phyloP scores from a whole-genome alignment of 1,284 basidiomycete species.

The Papiliotrema laurentii region DNA sequence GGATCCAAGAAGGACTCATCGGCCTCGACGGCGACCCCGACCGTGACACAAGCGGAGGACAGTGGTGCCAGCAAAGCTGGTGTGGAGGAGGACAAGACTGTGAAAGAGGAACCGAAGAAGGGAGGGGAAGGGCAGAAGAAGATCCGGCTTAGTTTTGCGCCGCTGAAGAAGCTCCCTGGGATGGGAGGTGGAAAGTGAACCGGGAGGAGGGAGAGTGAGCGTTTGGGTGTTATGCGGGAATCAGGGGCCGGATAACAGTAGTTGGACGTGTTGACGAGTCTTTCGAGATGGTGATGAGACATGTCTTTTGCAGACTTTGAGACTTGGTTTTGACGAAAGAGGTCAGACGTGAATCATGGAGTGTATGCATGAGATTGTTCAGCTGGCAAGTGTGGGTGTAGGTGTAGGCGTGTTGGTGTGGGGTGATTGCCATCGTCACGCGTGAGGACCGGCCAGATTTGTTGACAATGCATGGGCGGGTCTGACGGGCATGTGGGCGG shows the following conservation, averaged over 20 bases:
- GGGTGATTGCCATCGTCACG: not conserved
- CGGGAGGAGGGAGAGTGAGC: not conserved
- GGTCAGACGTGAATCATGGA: too few species aligned
- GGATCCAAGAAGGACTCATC: not conserved
- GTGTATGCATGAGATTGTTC: not conserved
- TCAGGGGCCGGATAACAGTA: not conserved
- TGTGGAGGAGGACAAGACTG: conserved; percentile 1
- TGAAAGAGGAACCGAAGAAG: not conserved
- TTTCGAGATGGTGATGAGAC: too few species aligned
- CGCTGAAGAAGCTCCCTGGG: not conserved
- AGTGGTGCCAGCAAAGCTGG: too few species aligned
- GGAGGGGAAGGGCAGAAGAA: conserved; percentile 19
- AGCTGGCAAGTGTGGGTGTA: not conserved
- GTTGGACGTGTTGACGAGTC: too few species aligned
- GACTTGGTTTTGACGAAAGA: too few species aligned
- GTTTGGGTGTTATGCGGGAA: not conserved
- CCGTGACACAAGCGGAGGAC: too few species aligned
- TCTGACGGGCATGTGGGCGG: too few species aligned
- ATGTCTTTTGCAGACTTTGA: too few species aligned
- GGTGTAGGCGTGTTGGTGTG: not conserved
- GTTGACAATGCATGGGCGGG: too few species aligned
- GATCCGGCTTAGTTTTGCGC: conserved; percentile 18
- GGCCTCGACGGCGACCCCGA: not conserved
- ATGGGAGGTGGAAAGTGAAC: not conserved
- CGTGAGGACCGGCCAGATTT: too few species aligned